Evolutionary conservation across 805 yeast genomes (phyloP), one percentile per base, ranked within the genome.

Genomic region (Metschnikowia orientalis): DNA sequence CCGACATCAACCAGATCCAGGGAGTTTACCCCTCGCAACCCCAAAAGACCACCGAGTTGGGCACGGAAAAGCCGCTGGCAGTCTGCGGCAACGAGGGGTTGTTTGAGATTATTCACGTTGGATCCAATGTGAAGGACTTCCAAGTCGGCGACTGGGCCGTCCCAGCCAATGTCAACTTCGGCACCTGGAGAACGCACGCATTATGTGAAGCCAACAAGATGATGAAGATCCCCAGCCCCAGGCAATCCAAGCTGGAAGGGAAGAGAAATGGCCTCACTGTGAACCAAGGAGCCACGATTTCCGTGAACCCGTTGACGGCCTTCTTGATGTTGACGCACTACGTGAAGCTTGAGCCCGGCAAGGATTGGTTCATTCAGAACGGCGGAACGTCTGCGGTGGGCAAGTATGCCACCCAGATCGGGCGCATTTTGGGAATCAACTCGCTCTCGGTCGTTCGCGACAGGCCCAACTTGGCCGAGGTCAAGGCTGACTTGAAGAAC

Each of bases 361-460:
- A 57, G 35, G 89, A 89, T 56, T 92, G 95, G 95, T 75, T 92
- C 42, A 79, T 92, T 41, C 97, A 92, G 62, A 92, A 90, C 51
- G 98, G 96, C 19, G 97, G 95, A 21, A 92, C 87, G 45, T 86
- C 95, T 6, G 95, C 92, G 18, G 99, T 92, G 8, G 95, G 96
- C 5, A 78, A 87, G 47, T 79, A 83, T 47, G 97, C 95, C 6
- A 72, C 87, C 30, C 99, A 92, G 59, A 75, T 92, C 34, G 95
- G 85, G 18, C 75, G 76, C 44, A 66, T 78, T 18, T 69, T 81
- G 56, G 95, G 95, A 1, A 59, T 80, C 53, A 86, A 87, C 49
- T 86, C 95, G 8, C 73, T 92, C 45, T 80, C 85, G 41, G 92
- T 92, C 27, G 82, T 92, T 31, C 78, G 99, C 57, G 85, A 86